Base-by-base conservation (phyloP, 768 basidiomycete species). In the Rubroboletus satanas region DNA sequence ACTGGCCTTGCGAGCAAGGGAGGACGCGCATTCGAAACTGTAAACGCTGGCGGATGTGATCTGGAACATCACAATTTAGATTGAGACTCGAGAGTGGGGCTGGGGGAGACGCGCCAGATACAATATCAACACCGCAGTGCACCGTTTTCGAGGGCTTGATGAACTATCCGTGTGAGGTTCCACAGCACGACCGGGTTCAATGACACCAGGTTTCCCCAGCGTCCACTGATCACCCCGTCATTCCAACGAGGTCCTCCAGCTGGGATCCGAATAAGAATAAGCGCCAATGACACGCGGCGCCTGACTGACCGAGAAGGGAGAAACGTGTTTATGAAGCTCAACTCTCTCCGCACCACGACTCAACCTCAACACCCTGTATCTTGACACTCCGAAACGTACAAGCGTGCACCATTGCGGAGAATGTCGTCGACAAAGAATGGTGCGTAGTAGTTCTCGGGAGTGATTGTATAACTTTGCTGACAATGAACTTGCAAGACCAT, bases 81-180 rank as follows among this genome's bases (percentile, higher is more conserved):
- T 51, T 41, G n/a, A 43, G 36, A 41, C 32, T 55, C 48, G 56
- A 35, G 4, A 63, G 43, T 33, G 54, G 56, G 45, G 26, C 37
- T 51, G 59, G 33, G 39, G 41, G 42, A 18, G 55, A 64, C 45
- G 35, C 54, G n/a, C 61, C 52, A 26, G 48, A 46, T 42, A 49
- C 31, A 28, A 36, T 18, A 35, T 49, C 46, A 14, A 26, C 23
- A 23, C 8, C 14, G 23, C 1, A 26, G 8, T 43, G 42, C 29
- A 26, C 44, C 1, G 51, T 63, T 38, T 51, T 62, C 18, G 60
- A 62, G 4, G 54, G 56, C 46, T 64, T 61, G 9, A 39, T 29
- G 37, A 64, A 44, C 23, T 26, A 26, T 26, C 23, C 23, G 23
- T 26, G n/a, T n/a, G n/a, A 26, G 2, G 15, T 15, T 23, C 4